A percentile compares a stretch with the other conserved stretches of the same genome.
Conservation (phyloP, 306 rosid species). For the Ochetophila trinervis region DNA sequence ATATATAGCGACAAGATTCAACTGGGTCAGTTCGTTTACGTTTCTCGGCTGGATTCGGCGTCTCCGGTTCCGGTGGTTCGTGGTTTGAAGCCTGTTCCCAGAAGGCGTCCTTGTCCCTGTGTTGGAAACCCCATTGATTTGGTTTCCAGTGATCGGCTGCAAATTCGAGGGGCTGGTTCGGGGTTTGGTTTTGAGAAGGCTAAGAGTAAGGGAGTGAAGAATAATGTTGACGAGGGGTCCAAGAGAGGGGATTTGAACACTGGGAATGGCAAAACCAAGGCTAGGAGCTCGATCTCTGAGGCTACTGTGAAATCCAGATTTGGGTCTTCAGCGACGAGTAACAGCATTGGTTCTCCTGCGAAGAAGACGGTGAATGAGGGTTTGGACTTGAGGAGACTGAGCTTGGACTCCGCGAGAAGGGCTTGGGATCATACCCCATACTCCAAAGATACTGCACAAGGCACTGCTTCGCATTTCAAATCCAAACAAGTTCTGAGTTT, state of each 20-base stretch:
- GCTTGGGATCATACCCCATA: constrained; percentile 46
- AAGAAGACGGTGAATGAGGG: constrained; percentile 3
- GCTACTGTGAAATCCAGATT: not conserved
- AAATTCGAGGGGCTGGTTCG: not conserved
- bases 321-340: not conserved
- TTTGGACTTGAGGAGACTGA: constrained; percentile 51
- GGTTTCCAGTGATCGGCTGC: constrained; percentile 43
- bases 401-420: constrained; percentile 64
- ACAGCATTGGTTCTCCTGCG: not conserved
- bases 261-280: not conserved
- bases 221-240: not conserved
- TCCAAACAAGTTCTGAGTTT: constrained; percentile 23
- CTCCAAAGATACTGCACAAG: constrained; percentile 3
- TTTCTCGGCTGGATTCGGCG: constrained; percentile 43
- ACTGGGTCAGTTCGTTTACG: constrained; percentile 71
- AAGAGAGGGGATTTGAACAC: constrained; percentile 14
- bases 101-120: constrained; percentile 40
- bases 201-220: not conserved
- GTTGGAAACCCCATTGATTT: constrained; percentile 60
- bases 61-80: constrained; percentile 52
- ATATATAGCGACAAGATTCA: constrained; percentile 50
- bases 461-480: constrained; percentile 25
- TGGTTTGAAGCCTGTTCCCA: constrained; percentile 58
- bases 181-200: not conserved
- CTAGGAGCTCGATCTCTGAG: not conserved